These are phyloP conservation scores for Danielia reshetovae DNA, from an alignment of 805 yeast species.

Conservation along the genomic window DNA sequence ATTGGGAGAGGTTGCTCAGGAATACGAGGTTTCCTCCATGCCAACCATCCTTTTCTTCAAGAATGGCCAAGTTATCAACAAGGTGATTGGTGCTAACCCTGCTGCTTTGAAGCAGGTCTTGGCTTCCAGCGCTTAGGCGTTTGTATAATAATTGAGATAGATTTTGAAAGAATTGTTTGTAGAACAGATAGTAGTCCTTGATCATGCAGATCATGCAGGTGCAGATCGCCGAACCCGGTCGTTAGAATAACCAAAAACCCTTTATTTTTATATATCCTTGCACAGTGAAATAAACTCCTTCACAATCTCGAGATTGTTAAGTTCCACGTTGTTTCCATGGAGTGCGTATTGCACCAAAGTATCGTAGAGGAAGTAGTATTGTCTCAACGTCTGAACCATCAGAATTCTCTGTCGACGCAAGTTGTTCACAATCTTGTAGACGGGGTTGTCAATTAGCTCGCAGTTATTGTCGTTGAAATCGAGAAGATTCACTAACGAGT, in stretches of 20 bases:
- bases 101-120: slow-evolving; percentile 71
- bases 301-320: slow-evolving; percentile 1
- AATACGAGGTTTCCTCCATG: slow-evolving; percentile 54
- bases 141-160: no score
- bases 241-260: no score
- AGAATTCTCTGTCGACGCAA: slow-evolving; percentile 51
- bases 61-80: slow-evolving; percentile 73
- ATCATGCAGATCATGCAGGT: no score
- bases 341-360: slow-evolving; percentile 15
- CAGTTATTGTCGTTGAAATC: slow-evolving; percentile 6
- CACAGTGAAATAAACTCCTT: neutral
- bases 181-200: no score
- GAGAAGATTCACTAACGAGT: slow-evolving; percentile 45
- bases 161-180: no score
- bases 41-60: slow-evolving; percentile 72
- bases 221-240: no score
- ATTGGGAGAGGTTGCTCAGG: slow-evolving; percentile 69
- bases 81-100: slow-evolving; percentile 89
- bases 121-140: slow-evolving; percentile 44
- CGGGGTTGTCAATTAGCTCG: slow-evolving; percentile 32
- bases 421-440: slow-evolving; percentile 43
- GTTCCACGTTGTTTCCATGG: neutral
- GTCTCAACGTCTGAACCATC: slow-evolving; percentile 57
- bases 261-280: no score
- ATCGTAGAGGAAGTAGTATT: slow-evolving; percentile 50